Evolutionary conservation across 768 basidiomycete species (phyloP).

Genomic region (Boletus vinaceobasis): DNA sequence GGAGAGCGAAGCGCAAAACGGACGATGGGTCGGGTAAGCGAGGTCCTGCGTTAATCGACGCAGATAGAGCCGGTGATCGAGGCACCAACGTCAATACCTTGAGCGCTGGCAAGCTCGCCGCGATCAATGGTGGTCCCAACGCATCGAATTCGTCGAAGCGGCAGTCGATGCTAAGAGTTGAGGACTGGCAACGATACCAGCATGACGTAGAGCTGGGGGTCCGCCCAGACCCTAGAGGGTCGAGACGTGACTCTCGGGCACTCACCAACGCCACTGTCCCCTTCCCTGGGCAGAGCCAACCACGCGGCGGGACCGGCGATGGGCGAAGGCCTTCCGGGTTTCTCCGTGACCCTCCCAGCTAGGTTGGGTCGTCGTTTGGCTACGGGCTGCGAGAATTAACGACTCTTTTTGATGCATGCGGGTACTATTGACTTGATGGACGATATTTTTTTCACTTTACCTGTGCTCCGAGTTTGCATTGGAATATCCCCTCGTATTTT

Average conservation of each 20-base stretch:
- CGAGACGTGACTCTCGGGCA: constrained; percentile 25
- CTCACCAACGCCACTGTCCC: constrained; percentile 26
- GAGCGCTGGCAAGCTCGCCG: constrained; percentile 61
- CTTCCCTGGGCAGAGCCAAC: constrained; percentile 30
- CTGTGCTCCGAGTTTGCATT: constrained; percentile 13
- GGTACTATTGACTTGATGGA: constrained; percentile 22
- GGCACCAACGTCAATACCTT: constrained; percentile 36
- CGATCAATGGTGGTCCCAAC: constrained; percentile 30
- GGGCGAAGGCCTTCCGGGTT: constrained; percentile 30
- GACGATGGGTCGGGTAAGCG: constrained; percentile 41
- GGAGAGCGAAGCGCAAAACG: constrained; percentile 45
- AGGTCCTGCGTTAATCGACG: constrained; percentile 29
- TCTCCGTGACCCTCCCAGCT: constrained; percentile 42
- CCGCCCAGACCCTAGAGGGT: constrained; percentile 20
- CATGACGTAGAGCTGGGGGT: constrained; percentile 40
- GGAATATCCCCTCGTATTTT: constrained; percentile 19
- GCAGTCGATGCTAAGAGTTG: constrained; percentile 74
- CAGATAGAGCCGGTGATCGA: constrained; percentile 32
- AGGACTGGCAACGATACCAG: constrained; percentile 81
- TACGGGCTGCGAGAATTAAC: neutral
- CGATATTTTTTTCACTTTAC: constrained; percentile 9
- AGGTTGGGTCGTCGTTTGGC: constrained; percentile 1
- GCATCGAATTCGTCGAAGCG: constrained; percentile 51
- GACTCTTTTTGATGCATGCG: constrained; percentile 13
- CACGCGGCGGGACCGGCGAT: constrained; percentile 22